Conservation (phyloP, 108 stramenopile genomes). For the Epithemia pelagica region DNA sequence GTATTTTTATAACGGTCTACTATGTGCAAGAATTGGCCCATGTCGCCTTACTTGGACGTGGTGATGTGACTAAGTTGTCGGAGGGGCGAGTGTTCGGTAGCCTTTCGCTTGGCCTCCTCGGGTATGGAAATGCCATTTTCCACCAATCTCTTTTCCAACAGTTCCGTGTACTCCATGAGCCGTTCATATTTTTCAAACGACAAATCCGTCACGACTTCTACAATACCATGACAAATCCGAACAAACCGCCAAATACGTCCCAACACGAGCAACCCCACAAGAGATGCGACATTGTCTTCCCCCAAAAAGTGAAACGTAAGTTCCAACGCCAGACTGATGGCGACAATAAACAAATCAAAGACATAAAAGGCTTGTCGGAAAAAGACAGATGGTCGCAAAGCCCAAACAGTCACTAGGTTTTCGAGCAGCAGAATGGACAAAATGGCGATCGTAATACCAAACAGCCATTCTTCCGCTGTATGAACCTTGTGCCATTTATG, state of each 20-base stretch:
- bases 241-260: constrained; percentile 55
- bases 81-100: not conserved
- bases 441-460: constrained; percentile 25
- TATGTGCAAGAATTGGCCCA: no score
- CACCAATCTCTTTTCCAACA: constrained; percentile 22
- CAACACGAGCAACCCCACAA: constrained; percentile 27
- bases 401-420: constrained; percentile 25
- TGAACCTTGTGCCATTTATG: constrained; percentile 37
- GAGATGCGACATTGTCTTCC: constrained; percentile 7
- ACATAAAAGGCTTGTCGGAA: constrained; percentile 42
- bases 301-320: constrained; percentile 21
- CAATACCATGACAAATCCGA: constrained; percentile 52
- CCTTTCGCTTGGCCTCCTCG: not conserved
- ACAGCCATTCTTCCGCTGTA: constrained; percentile 21
- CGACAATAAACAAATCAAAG: constrained; percentile 42
- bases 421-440: constrained; percentile 33
- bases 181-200: constrained; percentile 7
- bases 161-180: constrained; percentile 23
- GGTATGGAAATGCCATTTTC: constrained; percentile 22
- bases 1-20: no score
- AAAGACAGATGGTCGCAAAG: constrained; percentile 27
- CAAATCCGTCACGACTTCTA: constrained; percentile 27
- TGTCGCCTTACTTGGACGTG: no score
- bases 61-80: no score
- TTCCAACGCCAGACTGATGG: constrained; percentile 32